Percentiles rank a stretch among this genome's conserved stretches.
These are phyloP conservation scores for Escallonia rubra DNA, from an alignment of 129 eudicot species.

Conservation along the genomic window DNA sequence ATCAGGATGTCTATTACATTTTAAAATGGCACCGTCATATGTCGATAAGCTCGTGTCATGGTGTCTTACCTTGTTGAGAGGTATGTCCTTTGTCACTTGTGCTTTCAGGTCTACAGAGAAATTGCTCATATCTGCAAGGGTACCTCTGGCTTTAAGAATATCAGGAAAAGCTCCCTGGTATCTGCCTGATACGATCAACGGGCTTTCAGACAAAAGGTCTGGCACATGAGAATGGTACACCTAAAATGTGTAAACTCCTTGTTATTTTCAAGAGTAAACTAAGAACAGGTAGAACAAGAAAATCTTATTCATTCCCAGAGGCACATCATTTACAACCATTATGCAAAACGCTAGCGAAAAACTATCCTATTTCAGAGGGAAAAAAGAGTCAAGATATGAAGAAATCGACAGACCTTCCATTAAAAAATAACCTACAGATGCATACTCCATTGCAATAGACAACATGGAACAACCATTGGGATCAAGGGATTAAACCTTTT, in stretches of 20 bases:
- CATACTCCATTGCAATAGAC: too few relatives aligned
- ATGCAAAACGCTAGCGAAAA: not conserved
- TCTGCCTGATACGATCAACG: conserved; percentile 67
- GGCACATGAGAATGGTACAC: conserved; percentile 69
- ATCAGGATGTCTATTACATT: not conserved
- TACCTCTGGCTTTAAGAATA: conserved; percentile 47
- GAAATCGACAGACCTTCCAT: not conserved
- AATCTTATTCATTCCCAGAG: not conserved
- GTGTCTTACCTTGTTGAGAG: conserved; percentile 55
- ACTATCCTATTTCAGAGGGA: not conserved
- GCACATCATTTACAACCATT: not conserved
- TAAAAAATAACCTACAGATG: too few relatives aligned
- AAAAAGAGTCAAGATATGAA: not conserved
- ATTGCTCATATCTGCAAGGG: conserved; percentile 48
- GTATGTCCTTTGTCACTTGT: conserved; percentile 57
- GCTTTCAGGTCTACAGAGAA: conserved; percentile 54
- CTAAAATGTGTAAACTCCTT: conserved; percentile 25
- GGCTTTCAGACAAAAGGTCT: conserved; percentile 67
- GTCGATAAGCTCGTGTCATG: too few relatives aligned
- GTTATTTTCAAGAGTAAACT: not conserved
- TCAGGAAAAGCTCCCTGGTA: conserved; percentile 73
- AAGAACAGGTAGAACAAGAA: not conserved
- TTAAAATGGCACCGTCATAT: not conserved
- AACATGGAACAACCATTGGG: too few relatives aligned
- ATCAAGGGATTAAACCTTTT: too few relatives aligned